Percentiles rank a stretch among this genome's conserved stretches.
These are phyloP conservation scores for Chalciporus chontae DNA, from an alignment of 768 basidiomycete genomes.

Conservation along the genomic window DNA sequence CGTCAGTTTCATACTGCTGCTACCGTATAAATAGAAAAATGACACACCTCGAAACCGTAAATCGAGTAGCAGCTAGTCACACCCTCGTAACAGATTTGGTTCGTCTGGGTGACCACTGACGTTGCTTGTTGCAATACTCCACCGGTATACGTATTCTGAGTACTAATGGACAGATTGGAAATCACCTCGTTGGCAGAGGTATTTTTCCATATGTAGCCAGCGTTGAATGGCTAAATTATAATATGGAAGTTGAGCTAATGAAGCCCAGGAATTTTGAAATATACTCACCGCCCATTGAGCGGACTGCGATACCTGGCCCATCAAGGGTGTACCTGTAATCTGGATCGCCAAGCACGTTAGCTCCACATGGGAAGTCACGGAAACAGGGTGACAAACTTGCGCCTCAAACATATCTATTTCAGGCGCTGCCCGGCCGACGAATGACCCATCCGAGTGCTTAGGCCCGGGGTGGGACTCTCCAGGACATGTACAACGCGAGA, in stretches of 20 bases:
- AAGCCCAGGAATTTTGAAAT: constrained; percentile 3
- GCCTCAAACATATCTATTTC: constrained; percentile 93
- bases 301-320: constrained; percentile 73
- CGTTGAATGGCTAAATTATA: constrained; percentile 63
- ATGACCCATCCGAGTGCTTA: constrained; percentile 65
- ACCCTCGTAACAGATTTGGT: constrained; percentile 68
- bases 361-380: constrained; percentile 7
- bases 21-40: background rate
- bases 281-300: constrained; percentile 75
- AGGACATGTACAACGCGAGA: constrained; percentile 83
- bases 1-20: background rate
- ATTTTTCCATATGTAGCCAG: constrained; percentile 66
- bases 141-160: constrained; percentile 64
- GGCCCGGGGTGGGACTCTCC: constrained; percentile 87
- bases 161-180: constrained; percentile 47
- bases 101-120: constrained; percentile 64
- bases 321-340: constrained; percentile 46
- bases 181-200: constrained; percentile 57
- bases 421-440: constrained; percentile 78
- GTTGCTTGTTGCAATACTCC: constrained; percentile 75
- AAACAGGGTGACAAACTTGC: constrained; percentile 36
- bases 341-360: constrained; percentile 25
- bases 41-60: constrained; percentile 74
- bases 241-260: background rate
- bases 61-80: constrained; percentile 58